Evolutionary conservation across 2,329 filamentous ascomycete genomes (phyloP).

Genomic region (Fusarium tuaranense): DNA sequence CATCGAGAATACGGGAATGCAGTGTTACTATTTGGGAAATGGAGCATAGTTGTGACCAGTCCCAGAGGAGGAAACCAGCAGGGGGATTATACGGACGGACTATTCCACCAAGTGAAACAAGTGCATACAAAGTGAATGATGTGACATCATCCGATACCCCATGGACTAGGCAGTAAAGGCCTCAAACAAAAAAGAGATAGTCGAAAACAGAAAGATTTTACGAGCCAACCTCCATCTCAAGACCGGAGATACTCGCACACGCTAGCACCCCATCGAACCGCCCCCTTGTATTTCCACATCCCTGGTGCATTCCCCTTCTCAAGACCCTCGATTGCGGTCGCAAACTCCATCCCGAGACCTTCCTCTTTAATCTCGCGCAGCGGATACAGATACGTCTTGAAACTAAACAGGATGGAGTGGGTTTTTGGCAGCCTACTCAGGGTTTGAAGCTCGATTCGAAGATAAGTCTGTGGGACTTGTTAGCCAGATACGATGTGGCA

Average conservation of each 20-base stretch:
- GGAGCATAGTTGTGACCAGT: not conserved
- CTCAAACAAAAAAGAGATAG: not conserved
- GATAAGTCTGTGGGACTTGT: not conserved
- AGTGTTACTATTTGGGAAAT: not conserved
- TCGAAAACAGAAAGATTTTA: not conserved
- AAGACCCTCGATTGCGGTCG: constrained; percentile 65
- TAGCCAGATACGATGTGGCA: not conserved
- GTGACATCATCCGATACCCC: not conserved
- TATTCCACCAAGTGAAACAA: not conserved
- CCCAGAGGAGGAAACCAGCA: not conserved
- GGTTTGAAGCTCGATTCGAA: not conserved
- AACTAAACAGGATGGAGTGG: not conserved
- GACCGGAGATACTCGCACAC: constrained; percentile 61
- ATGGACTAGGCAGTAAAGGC: not conserved
- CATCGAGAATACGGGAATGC: not conserved
- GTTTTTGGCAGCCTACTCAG: not conserved
- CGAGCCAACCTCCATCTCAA: constrained; percentile 10
- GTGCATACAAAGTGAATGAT: not conserved
- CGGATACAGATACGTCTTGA: not conserved
- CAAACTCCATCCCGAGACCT: constrained; percentile 32
- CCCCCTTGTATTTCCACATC: constrained; percentile 67
- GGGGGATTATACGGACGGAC: not conserved
- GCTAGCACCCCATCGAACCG: constrained; percentile 59
- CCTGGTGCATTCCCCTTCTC: constrained; percentile 63
- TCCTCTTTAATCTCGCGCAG: not conserved